phyloP scores from a whole-genome alignment of 306 rosid genomes.

The Quercus cerris region DNA sequence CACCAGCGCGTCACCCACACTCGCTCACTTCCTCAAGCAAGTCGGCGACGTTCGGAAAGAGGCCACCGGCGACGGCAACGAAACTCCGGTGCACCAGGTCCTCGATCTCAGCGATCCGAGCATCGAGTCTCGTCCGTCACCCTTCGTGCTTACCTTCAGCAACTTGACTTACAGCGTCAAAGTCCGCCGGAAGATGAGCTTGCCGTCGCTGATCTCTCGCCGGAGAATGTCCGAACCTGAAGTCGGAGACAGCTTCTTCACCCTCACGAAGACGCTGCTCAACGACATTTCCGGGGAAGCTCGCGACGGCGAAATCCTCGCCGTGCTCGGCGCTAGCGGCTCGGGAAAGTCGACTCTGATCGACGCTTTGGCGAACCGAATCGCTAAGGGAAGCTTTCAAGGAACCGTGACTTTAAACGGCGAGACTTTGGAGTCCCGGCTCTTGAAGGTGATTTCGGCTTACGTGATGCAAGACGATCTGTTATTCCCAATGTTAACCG shows the following conservation, averaged over 20 bases:
- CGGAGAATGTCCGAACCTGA: constrained; percentile 19
- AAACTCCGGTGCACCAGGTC: constrained; percentile 69
- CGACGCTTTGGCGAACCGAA: constrained; percentile 83
- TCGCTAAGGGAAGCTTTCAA: constrained; percentile 81
- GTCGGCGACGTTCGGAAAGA: constrained; percentile 72
- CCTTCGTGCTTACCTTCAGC: constrained; percentile 69
- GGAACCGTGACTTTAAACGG: constrained; percentile 76
- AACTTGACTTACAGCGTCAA: constrained; percentile 78
- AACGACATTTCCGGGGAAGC: constrained; percentile 90
- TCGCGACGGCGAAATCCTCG: constrained; percentile 82
- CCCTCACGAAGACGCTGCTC: constrained; percentile 55
- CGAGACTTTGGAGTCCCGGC: constrained; percentile 66
- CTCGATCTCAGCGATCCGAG: constrained; percentile 35
- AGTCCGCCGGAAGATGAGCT: constrained; percentile 45
- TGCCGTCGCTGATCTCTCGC: constrained; percentile 13
- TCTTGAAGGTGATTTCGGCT: constrained; percentile 81
- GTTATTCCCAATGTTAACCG: constrained; percentile 93
- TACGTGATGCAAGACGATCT: constrained; percentile 98
- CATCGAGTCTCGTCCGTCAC: constrained; percentile 50
- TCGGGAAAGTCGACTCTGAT: constrained; percentile 91
- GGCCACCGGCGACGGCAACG: constrained; percentile 60
- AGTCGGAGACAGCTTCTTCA: constrained; percentile 40
- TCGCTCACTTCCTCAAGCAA: constrained; percentile 70
- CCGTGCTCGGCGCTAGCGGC: constrained; percentile 94
- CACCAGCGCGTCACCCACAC: constrained; percentile 41